Base-by-base conservation (phyloP, 768 basidiomycete species). In the Tylopilus intermedius region DNA sequence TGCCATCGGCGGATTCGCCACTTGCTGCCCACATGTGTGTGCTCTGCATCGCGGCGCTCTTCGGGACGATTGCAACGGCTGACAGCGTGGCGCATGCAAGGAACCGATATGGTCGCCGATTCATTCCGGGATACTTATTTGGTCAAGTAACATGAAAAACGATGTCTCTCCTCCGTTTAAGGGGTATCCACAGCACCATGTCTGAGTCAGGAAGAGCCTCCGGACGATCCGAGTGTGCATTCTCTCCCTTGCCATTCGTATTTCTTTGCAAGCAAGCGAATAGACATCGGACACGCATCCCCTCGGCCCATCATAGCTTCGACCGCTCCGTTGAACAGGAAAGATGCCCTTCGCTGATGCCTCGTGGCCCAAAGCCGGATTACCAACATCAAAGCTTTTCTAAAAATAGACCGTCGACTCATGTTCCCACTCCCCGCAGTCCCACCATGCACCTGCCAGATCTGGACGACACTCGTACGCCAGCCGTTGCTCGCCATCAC, bases 271-370 rank as follows among this genome's bases (percentile, higher is more conserved):
- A 15, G 35, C 35, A 14, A 37, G 38, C n/a, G 38, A n/a, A 39
- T 21, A 13, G n/a, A 39, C 8, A 14, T 33, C 13, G 30, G 30
- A 7, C 30, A 11, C 13, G 11, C 33, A 8, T 14, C 11, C 33
- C 33, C 33, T 33, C 13, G 10, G 11, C 11, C 5, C 35, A 39
- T 18, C 75, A 79, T 26, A 72, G 76, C 4, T 79, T 83, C 54
- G 67, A 70, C 41, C 83, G 84, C 80, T 58, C 64, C 27, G 62
- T 72, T 9, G 68, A 74, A 14, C 61, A 69, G 29, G 79, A 81
- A 50, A 79, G 82, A 44, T 78, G 80, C 38, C 9, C 57, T 67
- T 70, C 14, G 86, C 82, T 65, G 77, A 82, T 54, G 69, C 70
- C 8, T 78, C 81, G 38, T 84, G 83, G 62, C 71, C 75, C 45